Base-by-base conservation (phyloP, 2,329 filamentous ascomycete species). In the Neonectria hederae region DNA sequence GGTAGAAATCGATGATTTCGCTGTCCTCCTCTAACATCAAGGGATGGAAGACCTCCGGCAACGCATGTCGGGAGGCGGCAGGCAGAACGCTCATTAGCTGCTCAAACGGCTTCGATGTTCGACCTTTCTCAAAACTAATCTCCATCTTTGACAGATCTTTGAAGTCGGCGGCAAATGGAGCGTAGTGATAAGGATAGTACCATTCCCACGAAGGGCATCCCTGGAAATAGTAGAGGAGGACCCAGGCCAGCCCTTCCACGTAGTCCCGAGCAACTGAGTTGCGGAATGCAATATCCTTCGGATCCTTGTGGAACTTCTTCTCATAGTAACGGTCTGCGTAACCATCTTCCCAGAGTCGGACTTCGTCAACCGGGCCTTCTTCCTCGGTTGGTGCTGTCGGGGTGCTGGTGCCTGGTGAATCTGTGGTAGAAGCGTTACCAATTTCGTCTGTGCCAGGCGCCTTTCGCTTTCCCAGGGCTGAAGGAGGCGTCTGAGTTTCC, bases 131-230 rank as follows among this genome's bases (percentile, higher is more conserved):
- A 71, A 99, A 99, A 19, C 86, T 83, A 69, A 97, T 88, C 32
- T 92, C 85, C 84, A 97, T 89, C 70, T 93, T 89, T 56, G 85
- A 87, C 49, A 99, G 84, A 60, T 94, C 90, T 63, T 92, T 90
- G 78, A 99, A 99, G 78, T 99, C 96, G 56, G 94, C 92, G 2
- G 96, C 96, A 76, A 99, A 99, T 4, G 97, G 96, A 1, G 96
- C 97, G 76, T 99, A 99, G 77, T 99, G 96, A 75, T 98, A 97
- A 0, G 96, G 96, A 76, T 97, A 99, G 78, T 96, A 99, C 96
- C 96, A 99, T 56, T 95, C 97, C 96, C 97, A 99, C 0, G 94
- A 97, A 22, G 96, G 94, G 74, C 96, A 99, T 26, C 96, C 96
- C 79, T 99, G 96, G 79, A 97, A 97, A 78, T 99, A 99, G 80